Base-by-base conservation (phyloP, 371 early-diverging fungal species). In the Thermomucor indicae-seudaticae region DNA sequence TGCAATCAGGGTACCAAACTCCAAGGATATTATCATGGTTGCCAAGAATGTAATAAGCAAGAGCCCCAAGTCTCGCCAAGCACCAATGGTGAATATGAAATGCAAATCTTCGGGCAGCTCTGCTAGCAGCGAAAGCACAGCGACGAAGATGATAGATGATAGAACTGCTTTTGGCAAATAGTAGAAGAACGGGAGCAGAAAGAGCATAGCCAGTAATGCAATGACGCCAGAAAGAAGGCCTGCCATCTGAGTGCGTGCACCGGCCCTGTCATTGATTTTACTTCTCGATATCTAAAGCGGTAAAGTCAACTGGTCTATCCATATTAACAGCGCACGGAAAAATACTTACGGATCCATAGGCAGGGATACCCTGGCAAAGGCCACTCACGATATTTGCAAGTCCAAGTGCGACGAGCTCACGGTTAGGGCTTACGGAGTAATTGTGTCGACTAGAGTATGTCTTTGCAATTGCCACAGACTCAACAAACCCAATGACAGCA, bases 401-500 rank as follows among this genome's bases (percentile, higher is more conserved):
- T 22, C 96, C 96, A 45, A 95, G 64, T 6, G 96, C 97, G 20
- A 96, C 93, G 0, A 53, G 76, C 68, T 97, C 97, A 22, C 95
- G 89, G 65, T 96, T 95, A 10, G 93, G 87, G 6, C 90, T 89
- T 29, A 95, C 88, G 2, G 88, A 69, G 57, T 95, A 95, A 62
- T 91, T 86, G 71, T 93, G 86, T 42, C 85, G 79, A 40, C 80
- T 82, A 0, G 94, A 91, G 57, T 90, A 96, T 10, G 88, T 89
- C 60, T 95, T 92, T 19, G 92, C 86, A 24, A 92, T 89, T 11
- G 88, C 92, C 49, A 95, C 86, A 6, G 91, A 86, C 66, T 96
- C 96, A 10, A 97, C 94, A 66, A 95, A 95, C 0, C 97, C 98
- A 61, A 95, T 90, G 53, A 92, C 79, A 17, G 94, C 80, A 53